Evolutionary conservation across 768 basidiomycete genomes (phyloP).

Genomic region (Suillus hirtellus): DNA sequence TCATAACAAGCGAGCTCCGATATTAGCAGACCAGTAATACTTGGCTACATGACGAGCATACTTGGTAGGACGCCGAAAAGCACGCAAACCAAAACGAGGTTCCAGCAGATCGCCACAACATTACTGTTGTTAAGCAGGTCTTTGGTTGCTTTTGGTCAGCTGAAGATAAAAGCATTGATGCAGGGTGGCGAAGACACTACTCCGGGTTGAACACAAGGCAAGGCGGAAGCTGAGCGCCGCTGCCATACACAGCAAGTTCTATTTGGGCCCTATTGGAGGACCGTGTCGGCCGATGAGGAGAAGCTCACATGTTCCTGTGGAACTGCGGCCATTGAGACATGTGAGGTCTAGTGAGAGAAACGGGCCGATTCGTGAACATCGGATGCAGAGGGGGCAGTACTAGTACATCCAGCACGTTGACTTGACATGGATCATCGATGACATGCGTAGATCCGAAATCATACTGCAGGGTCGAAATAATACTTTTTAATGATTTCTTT

Average conservation of each 20-base stretch:
- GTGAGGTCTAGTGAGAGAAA: background rate
- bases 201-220: background rate
- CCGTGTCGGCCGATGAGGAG: background rate
- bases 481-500: background rate
- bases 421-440: background rate
- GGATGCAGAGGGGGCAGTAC: background rate
- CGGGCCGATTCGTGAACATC: background rate
- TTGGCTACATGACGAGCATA: background rate
- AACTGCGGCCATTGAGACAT: background rate
- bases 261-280: background rate
- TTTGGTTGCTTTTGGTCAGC: too few relatives aligned
- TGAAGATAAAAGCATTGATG: too few relatives aligned
- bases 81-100: background rate
- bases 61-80: background rate
- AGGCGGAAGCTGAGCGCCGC: slow-evolving; percentile 1
- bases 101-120: background rate
- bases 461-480: background rate
- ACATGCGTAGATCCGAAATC: background rate
- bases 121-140: too few relatives aligned
- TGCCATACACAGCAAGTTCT: background rate
- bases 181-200: background rate
- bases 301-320: background rate
- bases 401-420: background rate
- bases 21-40: background rate
- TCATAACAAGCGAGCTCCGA: background rate